Percentiles rank a stretch among this genome's conserved stretches.
These are phyloP conservation scores for Scheffersomyces segobiensis DNA, from an alignment of 1,139 yeast genomes.

Conservation along the genomic window DNA sequence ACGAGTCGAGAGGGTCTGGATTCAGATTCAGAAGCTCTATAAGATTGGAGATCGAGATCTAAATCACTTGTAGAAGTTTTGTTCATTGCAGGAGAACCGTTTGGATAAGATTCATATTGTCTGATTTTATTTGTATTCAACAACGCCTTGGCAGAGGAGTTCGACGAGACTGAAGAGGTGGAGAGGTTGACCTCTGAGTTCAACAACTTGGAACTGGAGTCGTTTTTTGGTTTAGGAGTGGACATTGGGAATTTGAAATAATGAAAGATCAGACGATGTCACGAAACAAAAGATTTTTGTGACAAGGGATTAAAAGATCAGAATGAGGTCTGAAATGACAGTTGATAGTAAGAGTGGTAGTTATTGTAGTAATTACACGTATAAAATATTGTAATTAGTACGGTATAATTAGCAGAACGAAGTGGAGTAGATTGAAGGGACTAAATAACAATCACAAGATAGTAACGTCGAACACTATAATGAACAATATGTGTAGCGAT, in stretches of 20 bases:
- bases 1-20: conserved; percentile 64
- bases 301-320: background rate
- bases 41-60: background rate
- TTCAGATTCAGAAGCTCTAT: conserved; percentile 6
- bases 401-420: background rate
- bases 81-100: background rate
- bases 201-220: background rate
- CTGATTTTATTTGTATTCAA: background rate
- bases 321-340: background rate
- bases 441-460: background rate
- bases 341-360: background rate
- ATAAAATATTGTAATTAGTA: background rate
- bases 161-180: background rate
- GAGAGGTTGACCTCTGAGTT: background rate
- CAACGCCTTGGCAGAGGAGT: background rate
- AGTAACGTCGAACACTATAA: background rate
- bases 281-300: no score
- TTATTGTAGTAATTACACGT: background rate
- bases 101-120: background rate
- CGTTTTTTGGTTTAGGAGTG: background rate
- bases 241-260: background rate
- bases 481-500: background rate
- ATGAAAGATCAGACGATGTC: background rate
- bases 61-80: background rate
- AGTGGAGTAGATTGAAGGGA: background rate